Conservation (phyloP, 345 rosid genomes). For the Aquilaria yunnanensis region DNA sequence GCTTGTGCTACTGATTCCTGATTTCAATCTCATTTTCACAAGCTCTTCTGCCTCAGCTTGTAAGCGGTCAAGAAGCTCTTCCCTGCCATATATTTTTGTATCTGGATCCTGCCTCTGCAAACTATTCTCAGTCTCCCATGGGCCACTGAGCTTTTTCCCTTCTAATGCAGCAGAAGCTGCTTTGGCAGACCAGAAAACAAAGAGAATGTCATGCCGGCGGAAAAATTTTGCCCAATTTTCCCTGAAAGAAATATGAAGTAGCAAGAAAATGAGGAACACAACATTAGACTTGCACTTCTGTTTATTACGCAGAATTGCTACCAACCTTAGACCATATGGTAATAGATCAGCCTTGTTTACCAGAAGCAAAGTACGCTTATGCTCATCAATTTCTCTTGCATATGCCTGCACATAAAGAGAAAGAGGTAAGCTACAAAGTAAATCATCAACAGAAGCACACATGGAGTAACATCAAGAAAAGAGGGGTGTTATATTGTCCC, state of each 20-base stretch:
- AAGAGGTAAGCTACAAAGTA: not conserved
- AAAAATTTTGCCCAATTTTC: constrained; percentile 82
- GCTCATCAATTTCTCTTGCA: constrained; percentile 70
- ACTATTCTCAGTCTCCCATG: constrained; percentile 28
- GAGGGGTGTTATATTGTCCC: no score
- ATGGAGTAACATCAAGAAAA: no score
- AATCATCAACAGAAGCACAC: not conserved
- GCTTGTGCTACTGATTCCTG: constrained; percentile 23
- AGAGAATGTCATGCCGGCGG: constrained; percentile 43
- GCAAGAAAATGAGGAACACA: constrained; percentile 5
- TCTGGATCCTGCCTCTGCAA: constrained; percentile 39
- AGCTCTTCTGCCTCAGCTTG: constrained; percentile 75
- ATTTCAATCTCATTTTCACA: constrained; percentile 44
- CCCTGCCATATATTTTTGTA: constrained; percentile 67
- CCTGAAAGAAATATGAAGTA: constrained; percentile 32
- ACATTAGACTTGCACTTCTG: not conserved
- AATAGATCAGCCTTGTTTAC: constrained; percentile 95
- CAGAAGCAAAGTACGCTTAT: constrained; percentile 76
- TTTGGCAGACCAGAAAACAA: constrained; percentile 92
- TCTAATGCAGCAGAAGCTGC: constrained; percentile 73
- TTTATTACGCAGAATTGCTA: not conserved
- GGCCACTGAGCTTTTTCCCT: constrained; percentile 47
- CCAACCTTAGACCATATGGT: constrained; percentile 66
- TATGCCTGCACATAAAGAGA: constrained; percentile 43
- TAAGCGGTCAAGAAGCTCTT: constrained; percentile 67